Base-by-base conservation (phyloP, 2,329 filamentous ascomycete species). In the Trichoderma hamatum region DNA sequence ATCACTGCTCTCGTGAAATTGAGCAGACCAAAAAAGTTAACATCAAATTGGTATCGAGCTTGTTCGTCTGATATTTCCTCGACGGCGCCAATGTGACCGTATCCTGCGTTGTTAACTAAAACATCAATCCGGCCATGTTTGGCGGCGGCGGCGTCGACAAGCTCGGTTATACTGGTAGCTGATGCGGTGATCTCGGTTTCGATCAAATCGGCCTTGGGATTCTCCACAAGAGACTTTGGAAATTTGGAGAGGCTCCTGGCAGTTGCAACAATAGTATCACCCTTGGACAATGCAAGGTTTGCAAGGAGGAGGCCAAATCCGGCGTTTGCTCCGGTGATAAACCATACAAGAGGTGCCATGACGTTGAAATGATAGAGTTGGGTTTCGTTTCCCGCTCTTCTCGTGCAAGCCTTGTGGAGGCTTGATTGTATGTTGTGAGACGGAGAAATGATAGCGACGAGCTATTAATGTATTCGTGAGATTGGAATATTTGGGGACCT, bases 51-150 rank as follows among this genome's bases (percentile, higher is more conserved):
- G 4, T 75, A 81, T 2, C 83, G 80, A 51, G 86, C 83, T 39
- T 86, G 81, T 2, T 80, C 74, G 1, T 86, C 81, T 0, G 79
- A 78, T 2, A 85, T 75, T 9, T 84, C 83, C 73, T 90, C 87
- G 61, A 88, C 83, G 0, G 83, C 82, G 11, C 84, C 85, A 6
- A 77, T 73, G 1, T 87, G 77, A 19, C 84, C 84, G 70, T 87
- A 89, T 1, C 87, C 88, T 3, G 87, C 87, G 61, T 89, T 89
- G 77, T 89, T 89, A 70, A 88, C 82, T 5, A 89, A 83, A 0
- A 89, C 83, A 74, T 90, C 86, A 55, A 90, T 77, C 6, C 84
- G 83, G 21, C 83, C 82, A 73, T 88, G 89, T 60, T 82, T 83
- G 2, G 81, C 75, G 1, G 76, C 55, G 0, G 82, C 75, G 1